A percentile compares a stretch with the other conserved stretches of the same genome.
phyloP scores from a whole-genome alignment of 306 rosid species.

The apple (Malus domestica) region ASM211411v1 NC_041789.1:14825501-14826000 shows the following conservation, averaged over 20 bases:
- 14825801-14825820: conserved; percentile 58
- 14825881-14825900: not conserved
- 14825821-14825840: conserved; percentile 74
- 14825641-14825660: not conserved
- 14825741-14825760: conserved; percentile 11
- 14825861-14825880: conserved; percentile 6
- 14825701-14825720: conserved; percentile 11
- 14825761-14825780: conserved; percentile 52
- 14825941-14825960: conserved; percentile 20
- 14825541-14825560: not conserved
- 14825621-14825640: not conserved
- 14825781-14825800: conserved; percentile 73
- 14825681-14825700: not conserved
- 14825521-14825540: not conserved
- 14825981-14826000: conserved; percentile 34
- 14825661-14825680: conserved; percentile 1
- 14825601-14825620: not conserved
- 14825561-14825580: not conserved
- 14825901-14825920: not conserved
- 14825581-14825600: not conserved
- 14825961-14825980: conserved; percentile 54
- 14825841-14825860: conserved; percentile 51
- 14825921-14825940: not conserved
- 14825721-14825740: not conserved
- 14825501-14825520: conserved; percentile 60